A percentile compares a stretch with the other conserved stretches of the same genome.
These are phyloP conservation scores for Rachicladosporium sp. DNA, from an alignment of 2,329 filamentous ascomycete species.

Conservation along the genomic window DNA sequence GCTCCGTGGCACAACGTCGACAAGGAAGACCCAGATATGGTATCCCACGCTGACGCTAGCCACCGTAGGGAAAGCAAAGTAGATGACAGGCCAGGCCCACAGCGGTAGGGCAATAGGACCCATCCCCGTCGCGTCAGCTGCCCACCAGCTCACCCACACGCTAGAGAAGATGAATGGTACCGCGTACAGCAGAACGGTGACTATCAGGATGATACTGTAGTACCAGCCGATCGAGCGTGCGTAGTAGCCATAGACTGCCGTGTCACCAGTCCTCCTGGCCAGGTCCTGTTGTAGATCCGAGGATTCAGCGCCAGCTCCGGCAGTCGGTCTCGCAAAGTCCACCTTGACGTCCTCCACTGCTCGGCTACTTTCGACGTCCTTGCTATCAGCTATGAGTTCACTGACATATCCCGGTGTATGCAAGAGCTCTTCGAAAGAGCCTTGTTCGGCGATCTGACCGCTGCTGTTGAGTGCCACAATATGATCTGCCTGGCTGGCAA, in stretches of 20 bases:
- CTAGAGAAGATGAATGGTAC: conserved; percentile 27
- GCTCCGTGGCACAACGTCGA: conserved; percentile 9
- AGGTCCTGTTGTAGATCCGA: conserved; percentile 9
- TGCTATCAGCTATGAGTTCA: conserved; percentile 13
- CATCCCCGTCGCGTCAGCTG: conserved; percentile 19
- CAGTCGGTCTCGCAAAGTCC: too few species aligned
- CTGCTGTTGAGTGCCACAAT: conserved; percentile 25
- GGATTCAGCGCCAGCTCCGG: too few species aligned
- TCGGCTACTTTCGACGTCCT: too few species aligned
- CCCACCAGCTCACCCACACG: conserved; percentile 40
- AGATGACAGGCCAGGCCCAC: conserved; percentile 8
- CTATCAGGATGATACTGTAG: conserved; percentile 18
- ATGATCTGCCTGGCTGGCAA: conserved; percentile 24
- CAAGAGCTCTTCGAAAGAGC: conserved; percentile 20
- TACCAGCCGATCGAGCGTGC: conserved; percentile 14
- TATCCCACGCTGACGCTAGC: conserved; percentile 5
- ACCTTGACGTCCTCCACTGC: too few species aligned
- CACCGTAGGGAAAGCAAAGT: conserved; percentile 8
- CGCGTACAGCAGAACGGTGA: conserved; percentile 21
- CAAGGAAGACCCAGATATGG: conserved; percentile 11
- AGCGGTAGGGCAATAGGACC: conserved; percentile 5
- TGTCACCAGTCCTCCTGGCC: conserved; percentile 24
- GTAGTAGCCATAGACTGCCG: conserved; percentile 26
- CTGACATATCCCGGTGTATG: conserved; percentile 9
- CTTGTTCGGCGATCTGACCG: conserved; percentile 24